phyloP scores from a whole-genome alignment of 805 yeast genomes.

The Ogataea dorogensis region DNA sequence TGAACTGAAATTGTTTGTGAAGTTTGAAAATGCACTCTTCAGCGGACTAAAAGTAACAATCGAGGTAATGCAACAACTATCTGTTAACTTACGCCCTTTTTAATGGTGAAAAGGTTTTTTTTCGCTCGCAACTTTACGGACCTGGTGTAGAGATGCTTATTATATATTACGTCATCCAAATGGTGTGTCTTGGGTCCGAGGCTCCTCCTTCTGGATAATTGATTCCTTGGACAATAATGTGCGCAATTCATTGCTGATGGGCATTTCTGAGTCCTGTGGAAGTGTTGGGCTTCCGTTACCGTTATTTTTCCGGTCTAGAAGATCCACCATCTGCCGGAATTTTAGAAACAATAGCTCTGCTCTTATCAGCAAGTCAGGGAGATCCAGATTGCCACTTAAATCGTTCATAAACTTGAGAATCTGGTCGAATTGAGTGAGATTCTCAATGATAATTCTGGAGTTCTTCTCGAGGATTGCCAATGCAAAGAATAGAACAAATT shows the following conservation, averaged over 20 bases:
- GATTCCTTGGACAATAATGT: conserved; percentile 57
- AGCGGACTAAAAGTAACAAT: too few species aligned
- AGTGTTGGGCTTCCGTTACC: conserved; percentile 20
- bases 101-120: conserved; percentile 20
- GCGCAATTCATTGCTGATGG: conserved; percentile 54
- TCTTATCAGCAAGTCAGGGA: conserved; percentile 76
- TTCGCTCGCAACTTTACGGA: conserved; percentile 3
- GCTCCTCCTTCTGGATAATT: conserved; percentile 50
- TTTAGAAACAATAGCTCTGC: conserved; percentile 80
- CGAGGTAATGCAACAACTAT: conserved; percentile 1
- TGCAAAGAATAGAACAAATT: conserved; percentile 84
- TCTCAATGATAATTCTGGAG: conserved; percentile 71
- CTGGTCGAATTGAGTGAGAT: conserved; percentile 80
- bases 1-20: conserved; percentile 2
- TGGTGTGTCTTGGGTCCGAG: conserved; percentile 32
- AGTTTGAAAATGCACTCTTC: too few species aligned
- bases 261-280: conserved; percentile 11
- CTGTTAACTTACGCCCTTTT: conserved; percentile 2
- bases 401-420: conserved; percentile 92
- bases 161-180: conserved; percentile 24
- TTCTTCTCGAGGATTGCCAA: conserved; percentile 87
- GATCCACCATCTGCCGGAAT: conserved; percentile 74
- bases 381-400: conserved; percentile 68
- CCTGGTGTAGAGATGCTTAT: conserved; percentile 16
- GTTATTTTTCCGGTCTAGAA: conserved; percentile 56